Evolutionary conservation across 192 early-diverging fungal species (phyloP), one percentile per base, ranked within the genome.

Genomic region (Coemansia sp.): DNA sequence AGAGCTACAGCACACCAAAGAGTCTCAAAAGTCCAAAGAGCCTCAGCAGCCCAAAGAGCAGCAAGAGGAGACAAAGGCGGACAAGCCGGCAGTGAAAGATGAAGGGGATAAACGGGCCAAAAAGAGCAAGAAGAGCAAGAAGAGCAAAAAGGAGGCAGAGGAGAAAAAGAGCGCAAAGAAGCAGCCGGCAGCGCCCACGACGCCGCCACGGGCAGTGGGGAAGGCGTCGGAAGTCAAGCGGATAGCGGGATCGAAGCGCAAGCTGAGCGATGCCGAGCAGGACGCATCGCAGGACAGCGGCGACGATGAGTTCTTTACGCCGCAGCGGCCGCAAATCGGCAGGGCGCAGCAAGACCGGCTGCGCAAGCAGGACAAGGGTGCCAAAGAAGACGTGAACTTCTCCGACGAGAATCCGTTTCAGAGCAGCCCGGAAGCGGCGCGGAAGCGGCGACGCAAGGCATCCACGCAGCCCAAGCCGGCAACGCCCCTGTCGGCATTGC

Each of bases 401-500:
- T 78, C 75, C 0, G 65, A 71, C 55, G 68, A 78, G 12, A 78
- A 78, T 17, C 75, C 75, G 53, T 78, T 78, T 53, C 75, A 78
- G 51, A 67, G 74, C 62, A 71, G 68, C 44, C 74, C 67, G n/a
- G 67, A 62, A 16, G 56, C 60, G 0, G 39, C 68, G 0, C 62
- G 68, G 42, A 77, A 71, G 52, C 51, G 68, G 30, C 59, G 60
- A 14, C 67, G 68, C 51, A 70, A 54, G 21, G 51, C 58, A 0
- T 16, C 11, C 2, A 32, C 36, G 16, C 50, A 52, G 21, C 53
- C 12, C 16, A 32, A 43, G 18, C 55, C 55, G 10, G 28, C 55
- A 0, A 76, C 73, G 39, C 73, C 73, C 2, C 51, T 76, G 73
- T 53, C 55, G 7, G 66, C 66, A 15, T 46, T 76, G 51, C 73